phyloP scores from a whole-genome alignment of 2,329 filamentous ascomycete genomes.

The Beauveria sp. region DNA sequence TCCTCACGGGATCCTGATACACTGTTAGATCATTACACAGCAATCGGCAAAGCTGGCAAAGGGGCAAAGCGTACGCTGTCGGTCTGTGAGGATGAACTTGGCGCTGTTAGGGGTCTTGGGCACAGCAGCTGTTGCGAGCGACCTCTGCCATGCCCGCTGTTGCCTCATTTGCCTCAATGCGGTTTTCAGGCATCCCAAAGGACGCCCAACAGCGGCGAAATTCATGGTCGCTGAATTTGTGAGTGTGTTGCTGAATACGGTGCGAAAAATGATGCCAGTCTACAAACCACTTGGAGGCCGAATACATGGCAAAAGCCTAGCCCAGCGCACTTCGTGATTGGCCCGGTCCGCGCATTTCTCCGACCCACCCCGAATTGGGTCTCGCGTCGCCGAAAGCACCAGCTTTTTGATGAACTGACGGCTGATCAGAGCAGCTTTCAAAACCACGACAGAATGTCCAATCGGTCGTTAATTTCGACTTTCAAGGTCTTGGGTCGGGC shows the following conservation, averaged over 20 bases:
- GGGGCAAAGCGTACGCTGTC: constrained; percentile 26
- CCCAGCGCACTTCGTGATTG: constrained; percentile 26
- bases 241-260: constrained; percentile 7
- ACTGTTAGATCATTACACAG: constrained; percentile 12
- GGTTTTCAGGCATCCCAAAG: constrained; percentile 62
- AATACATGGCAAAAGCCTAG: constrained; percentile 1
- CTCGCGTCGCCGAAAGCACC: constrained; percentile 9
- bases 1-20: constrained; percentile 25
- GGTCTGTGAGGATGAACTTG: constrained; percentile 22
- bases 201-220: constrained; percentile 54
- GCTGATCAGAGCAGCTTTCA: background rate
- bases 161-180: constrained; percentile 51
- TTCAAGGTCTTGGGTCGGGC: background rate
- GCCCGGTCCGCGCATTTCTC: constrained; percentile 23
- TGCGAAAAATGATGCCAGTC: background rate
- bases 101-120: constrained; percentile 14
- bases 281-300: background rate
- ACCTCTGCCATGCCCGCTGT: constrained; percentile 35
- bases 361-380: constrained; percentile 16
- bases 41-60: background rate
- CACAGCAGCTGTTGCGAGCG: constrained; percentile 36
- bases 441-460: constrained; percentile 5
- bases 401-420: constrained; percentile 12
- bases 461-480: constrained; percentile 1
- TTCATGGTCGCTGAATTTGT: constrained; percentile 42